phyloP scores from a whole-genome alignment of 2,329 filamentous ascomycete genomes.

The Alternaria viburni region DNA sequence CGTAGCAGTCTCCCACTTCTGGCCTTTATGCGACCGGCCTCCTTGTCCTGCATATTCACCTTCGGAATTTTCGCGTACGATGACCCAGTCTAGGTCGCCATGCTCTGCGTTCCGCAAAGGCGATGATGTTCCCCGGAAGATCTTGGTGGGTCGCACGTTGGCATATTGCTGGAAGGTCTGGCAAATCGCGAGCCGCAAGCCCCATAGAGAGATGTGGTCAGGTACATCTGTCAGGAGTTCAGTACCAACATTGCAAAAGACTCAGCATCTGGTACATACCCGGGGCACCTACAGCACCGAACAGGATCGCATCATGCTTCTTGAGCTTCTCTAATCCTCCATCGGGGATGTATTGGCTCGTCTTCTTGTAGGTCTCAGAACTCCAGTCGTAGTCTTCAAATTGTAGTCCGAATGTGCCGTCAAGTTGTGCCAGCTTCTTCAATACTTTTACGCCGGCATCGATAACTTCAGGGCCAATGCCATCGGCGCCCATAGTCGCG shows the following conservation, averaged over 20 bases:
- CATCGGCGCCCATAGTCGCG: conserved; percentile 68
- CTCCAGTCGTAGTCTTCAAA: conserved; percentile 72
- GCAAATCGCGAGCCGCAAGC: conserved; percentile 62
- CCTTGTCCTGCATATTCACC: conserved; percentile 71
- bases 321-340: conserved; percentile 64
- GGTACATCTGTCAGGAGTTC: conserved; percentile 53
- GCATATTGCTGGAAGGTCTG: conserved; percentile 64
- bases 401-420: conserved; percentile 64
- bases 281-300: conserved; percentile 71
- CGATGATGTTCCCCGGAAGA: conserved; percentile 65
- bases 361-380: conserved; percentile 69
- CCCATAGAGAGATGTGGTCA: conserved; percentile 64
- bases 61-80: conserved; percentile 70
- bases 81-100: conserved; percentile 70
- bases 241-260: neutral
- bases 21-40: conserved; percentile 64
- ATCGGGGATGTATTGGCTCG: conserved; percentile 69
- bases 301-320: conserved; percentile 70
- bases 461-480: conserved; percentile 73
- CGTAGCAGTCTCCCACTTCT: conserved; percentile 66
- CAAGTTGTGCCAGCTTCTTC: conserved; percentile 58
- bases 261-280: conserved; percentile 39
- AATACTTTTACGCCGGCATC: conserved; percentile 68
- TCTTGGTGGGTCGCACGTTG: conserved; percentile 65
- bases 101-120: conserved; percentile 61